phyloP scores from a whole-genome alignment of 495 filamentous ascomycete species.

The Neurospora sp. region DNA sequence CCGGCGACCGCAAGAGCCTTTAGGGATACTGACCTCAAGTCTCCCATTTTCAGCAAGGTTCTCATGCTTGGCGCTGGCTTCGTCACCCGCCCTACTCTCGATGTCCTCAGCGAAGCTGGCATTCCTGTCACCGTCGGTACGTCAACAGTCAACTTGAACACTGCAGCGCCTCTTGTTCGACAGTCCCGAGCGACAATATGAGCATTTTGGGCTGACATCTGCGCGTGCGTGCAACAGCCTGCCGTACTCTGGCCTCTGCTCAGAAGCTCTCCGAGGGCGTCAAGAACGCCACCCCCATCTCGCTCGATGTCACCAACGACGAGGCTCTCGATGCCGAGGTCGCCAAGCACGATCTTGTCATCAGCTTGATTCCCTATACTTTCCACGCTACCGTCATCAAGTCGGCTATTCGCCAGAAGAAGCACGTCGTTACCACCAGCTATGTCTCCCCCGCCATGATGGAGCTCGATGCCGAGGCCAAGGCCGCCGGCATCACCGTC shows the following conservation, averaged over 20 bases:
- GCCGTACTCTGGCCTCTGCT: slow-evolving; percentile 71
- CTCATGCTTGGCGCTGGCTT: slow-evolving; percentile 72
- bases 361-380: slow-evolving; percentile 85
- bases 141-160: slow-evolving; percentile 12
- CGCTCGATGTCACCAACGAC: slow-evolving; percentile 71
- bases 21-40: background rate
- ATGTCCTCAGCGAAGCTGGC: slow-evolving; percentile 63
- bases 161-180: slow-evolving; percentile 1
- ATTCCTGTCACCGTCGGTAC: slow-evolving; percentile 77
- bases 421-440: slow-evolving; percentile 91
- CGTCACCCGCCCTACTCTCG: slow-evolving; percentile 71
- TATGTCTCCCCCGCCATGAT: slow-evolving; percentile 90
- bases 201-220: background rate
- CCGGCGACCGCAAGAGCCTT: background rate
- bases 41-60: slow-evolving; percentile 31
- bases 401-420: slow-evolving; percentile 86
- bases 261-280: slow-evolving; percentile 64
- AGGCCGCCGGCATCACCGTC: slow-evolving; percentile 90
- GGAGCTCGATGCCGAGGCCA: slow-evolving; percentile 71
- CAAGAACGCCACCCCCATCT: slow-evolving; percentile 59
- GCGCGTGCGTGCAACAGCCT: slow-evolving; percentile 43
- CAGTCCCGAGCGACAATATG: background rate
- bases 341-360: slow-evolving; percentile 66
- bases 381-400: slow-evolving; percentile 88
- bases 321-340: slow-evolving; percentile 68